phyloP scores from a whole-genome alignment of 1,284 basidiomycete genomes.

The Trametes versicolor region DNA sequence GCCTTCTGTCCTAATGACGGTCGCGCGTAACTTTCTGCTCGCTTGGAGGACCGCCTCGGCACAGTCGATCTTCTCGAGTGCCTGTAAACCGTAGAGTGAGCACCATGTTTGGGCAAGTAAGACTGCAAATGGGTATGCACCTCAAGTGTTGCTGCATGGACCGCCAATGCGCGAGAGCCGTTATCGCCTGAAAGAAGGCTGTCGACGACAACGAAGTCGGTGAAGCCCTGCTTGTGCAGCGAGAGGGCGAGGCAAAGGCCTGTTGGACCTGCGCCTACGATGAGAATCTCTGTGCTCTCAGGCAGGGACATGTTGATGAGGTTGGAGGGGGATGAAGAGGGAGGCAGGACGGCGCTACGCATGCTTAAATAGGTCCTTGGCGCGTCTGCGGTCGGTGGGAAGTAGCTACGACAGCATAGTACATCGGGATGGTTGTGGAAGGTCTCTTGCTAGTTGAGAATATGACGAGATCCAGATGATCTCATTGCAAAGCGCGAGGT shows the following conservation, averaged over 20 bases:
- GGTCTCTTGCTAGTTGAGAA: background rate
- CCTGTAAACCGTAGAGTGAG: conserved; percentile 42
- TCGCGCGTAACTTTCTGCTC: conserved; percentile 47
- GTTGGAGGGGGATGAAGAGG: background rate
- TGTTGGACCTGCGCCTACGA: conserved; percentile 60
- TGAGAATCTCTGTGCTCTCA: conserved; percentile 47
- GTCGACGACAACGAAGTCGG: conserved; percentile 60
- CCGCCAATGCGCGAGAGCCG: conserved; percentile 41
- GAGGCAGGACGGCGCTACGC: background rate
- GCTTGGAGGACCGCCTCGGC: conserved; percentile 50
- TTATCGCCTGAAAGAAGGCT: conserved; percentile 41
- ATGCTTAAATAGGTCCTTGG: background rate
- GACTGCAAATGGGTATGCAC: no score
- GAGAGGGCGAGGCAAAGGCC: conserved; percentile 56
- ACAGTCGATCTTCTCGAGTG: conserved; percentile 56
- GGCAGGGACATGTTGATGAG: conserved; percentile 45
- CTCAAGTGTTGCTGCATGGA: conserved; percentile 47
- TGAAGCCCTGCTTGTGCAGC: conserved; percentile 53
- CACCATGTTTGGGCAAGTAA: background rate
- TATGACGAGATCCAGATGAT: no score
- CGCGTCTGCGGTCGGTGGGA: conserved; percentile 5
- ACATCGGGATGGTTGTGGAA: background rate
- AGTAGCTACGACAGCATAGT: background rate
- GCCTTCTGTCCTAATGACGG: conserved; percentile 47
- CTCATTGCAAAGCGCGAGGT: no score